Evolutionary conservation across 2,329 filamentous ascomycete genomes (phyloP).

Genomic region (Xylaria sp.): DNA sequence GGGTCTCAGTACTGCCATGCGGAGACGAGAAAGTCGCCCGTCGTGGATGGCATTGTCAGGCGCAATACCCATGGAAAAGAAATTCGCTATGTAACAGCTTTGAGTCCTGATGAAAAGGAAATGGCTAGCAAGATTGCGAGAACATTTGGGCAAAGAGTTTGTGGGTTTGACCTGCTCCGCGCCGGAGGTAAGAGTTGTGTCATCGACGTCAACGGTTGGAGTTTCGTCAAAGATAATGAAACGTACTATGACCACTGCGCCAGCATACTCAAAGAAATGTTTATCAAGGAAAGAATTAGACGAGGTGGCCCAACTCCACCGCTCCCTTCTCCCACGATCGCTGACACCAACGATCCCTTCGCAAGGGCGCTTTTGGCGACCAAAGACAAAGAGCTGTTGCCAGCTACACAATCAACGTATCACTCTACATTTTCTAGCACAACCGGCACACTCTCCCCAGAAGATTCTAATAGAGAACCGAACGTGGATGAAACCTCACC

Average conservation of each 20-base stretch:
- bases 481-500: slow-evolving; percentile 42
- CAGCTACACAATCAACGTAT: slow-evolving; percentile 33
- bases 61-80: slow-evolving; percentile 98
- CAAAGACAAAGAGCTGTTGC: slow-evolving; percentile 55
- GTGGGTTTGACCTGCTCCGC: slow-evolving; percentile 92
- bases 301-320: slow-evolving; percentile 69
- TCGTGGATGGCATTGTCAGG: slow-evolving; percentile 94
- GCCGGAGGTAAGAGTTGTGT: slow-evolving; percentile 93
- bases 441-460: slow-evolving; percentile 29
- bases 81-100: slow-evolving; percentile 89
- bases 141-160: slow-evolving; percentile 93
- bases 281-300: slow-evolving; percentile 79
- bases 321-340: slow-evolving; percentile 59
- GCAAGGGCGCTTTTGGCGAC: slow-evolving; percentile 44
- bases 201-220: slow-evolving; percentile 99
- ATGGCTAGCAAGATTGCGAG: slow-evolving; percentile 91
- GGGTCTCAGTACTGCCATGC: slow-evolving; percentile 93
- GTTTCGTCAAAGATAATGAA: slow-evolving; percentile 99
- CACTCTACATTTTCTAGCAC: slow-evolving; percentile 38
- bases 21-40: slow-evolving; percentile 95
- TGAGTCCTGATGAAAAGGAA: slow-evolving; percentile 81
- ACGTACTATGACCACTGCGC: slow-evolving; percentile 96
- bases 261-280: slow-evolving; percentile 86
- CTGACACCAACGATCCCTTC: slow-evolving; percentile 53
- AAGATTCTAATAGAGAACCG: slow-evolving; percentile 37